phyloP scores from a whole-genome alignment of 306 rosid genomes.

The Quercus parvula region DNA sequence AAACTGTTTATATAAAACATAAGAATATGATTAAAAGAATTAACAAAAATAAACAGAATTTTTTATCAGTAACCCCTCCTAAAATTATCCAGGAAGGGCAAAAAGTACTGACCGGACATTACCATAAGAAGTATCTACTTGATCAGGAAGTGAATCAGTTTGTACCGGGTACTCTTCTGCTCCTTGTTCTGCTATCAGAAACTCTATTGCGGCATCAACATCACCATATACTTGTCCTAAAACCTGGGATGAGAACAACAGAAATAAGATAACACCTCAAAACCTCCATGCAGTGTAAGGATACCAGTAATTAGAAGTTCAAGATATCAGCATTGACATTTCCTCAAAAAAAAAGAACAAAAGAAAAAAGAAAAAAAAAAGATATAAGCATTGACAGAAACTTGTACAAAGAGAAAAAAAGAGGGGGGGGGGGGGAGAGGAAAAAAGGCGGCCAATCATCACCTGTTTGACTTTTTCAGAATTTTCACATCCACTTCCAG shows the following conservation, averaged over 20 bases:
- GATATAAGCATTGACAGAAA: slow-evolving; percentile 15
- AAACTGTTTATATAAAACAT: neutral
- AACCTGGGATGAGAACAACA: slow-evolving; percentile 43
- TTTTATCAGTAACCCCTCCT: neutral
- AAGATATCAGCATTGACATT: slow-evolving; percentile 16
- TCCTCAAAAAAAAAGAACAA: too few relatives aligned
- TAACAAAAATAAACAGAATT: neutral
- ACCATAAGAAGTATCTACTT: slow-evolving; percentile 43
- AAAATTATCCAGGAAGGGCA: slow-evolving; percentile 15
- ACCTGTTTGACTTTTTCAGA: slow-evolving; percentile 64
- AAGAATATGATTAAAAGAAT: neutral
- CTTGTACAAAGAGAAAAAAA: neutral
- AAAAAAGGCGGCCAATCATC: slow-evolving; percentile 6
- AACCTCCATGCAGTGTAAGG: slow-evolving; percentile 14
- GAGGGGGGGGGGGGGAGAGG: neutral
- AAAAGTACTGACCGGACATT: slow-evolving; percentile 34
- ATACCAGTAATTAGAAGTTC: slow-evolving; percentile 7
- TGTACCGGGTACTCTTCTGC: slow-evolving; percentile 42
- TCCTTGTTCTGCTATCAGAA: slow-evolving; percentile 72
- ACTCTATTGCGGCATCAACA: slow-evolving; percentile 73
- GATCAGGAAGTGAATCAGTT: slow-evolving; percentile 37
- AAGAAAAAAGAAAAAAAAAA: neutral
- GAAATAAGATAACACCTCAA: slow-evolving; percentile 5
- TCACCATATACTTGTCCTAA: slow-evolving; percentile 64
- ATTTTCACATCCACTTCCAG: slow-evolving; percentile 68